Base-by-base conservation (phyloP, 768 basidiomycete species). In the Hericium alpestre region DNA sequence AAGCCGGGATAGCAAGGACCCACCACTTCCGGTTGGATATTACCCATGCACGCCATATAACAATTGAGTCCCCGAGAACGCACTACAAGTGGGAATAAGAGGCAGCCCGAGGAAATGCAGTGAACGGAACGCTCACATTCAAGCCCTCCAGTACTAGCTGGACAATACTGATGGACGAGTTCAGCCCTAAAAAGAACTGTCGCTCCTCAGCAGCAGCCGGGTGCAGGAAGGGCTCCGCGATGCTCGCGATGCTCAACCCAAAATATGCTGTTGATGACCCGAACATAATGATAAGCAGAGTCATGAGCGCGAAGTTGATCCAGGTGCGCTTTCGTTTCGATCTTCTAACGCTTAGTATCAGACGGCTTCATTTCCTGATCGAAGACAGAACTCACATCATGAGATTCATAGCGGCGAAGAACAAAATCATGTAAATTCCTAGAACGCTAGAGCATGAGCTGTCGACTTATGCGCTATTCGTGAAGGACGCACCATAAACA, bases 1-100 rank as follows among this genome's bases (percentile, higher is more conserved):
- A n/a, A 41, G 55, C 22, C 12, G 59, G 59, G 8, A 47, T 20
- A 10, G 53, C n/a, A 16, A 61, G 43, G 5, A 61, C 51, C 23
- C 41, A 20, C 15, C 55, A n/a, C 11, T 32, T 38, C 47, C 58
- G 57, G 7, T 25, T 47, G 54, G 54, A 61, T 38, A 59, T 57
- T 6, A 56, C 38, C 54, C 58, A 59, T 38, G 59, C 59, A 38
- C 59, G 54, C 59, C 59, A 60, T n/a, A 60, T 60, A 32, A 61
- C 54, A 38, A 61, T 58, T 6, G 54, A 52, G 23, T 61, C 57
- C 16, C 59, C 51, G 18, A 61, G 25, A 13, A 61, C 15, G 20
- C 43, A 43, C 59, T 59, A 15, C 38, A 5, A 12, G 48, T 38
- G 50, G 55, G 43, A 12, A 25, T 59, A 15, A 15, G 13, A 20